Evolutionary conservation across 495 filamentous ascomycete species (phyloP), one percentile per base, ranked within the genome.

Genomic region (Aspergillus olivimuriae): DNA sequence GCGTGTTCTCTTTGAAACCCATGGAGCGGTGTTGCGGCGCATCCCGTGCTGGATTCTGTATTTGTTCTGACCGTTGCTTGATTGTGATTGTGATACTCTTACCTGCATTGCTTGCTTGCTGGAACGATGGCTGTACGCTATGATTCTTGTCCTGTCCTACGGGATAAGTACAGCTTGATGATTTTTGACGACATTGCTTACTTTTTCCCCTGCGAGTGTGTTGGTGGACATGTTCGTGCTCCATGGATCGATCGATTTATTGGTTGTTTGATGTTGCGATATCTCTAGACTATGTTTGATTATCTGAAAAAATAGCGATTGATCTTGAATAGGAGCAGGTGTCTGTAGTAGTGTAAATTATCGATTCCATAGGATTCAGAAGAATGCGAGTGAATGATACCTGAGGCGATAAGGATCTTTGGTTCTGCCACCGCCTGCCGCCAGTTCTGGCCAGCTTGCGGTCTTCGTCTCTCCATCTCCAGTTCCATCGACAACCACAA

Each of bases 11-110:
- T 50, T 56, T 46, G 45, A 62, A 51, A 53, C 57, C 53, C 57
- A 66, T 61, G 57, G 51, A 63, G 55, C 56, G 65, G 63, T 63
- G 62, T 68, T 66, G 44, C 34, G 38, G 48, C 58, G 62, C 61
- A 59, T 48, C 40, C 43, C 43, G 30, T 58, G 50, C 44, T 42
- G 20, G 58, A 46, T 51, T 51, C 43, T 30, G 46, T 53, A 51
- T 51, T 51, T 43, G 40, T 42, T 35, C 30, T 28, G 38, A 34
- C 23, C 30, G 20, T 36, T 39, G n/a, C 19, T 12, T 38, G 19
- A 22, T 21, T 43, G 21, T 39, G 35, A 24, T 28, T 33, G 17
- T 33, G 15, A 33, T 37, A 16, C 22, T 28, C 19, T 34, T 22
- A 34, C 28, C 32, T 41, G 23, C 19, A 14, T 30, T 48, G n/a